Base-by-base conservation (phyloP, 805 yeast genomes). In the Candida tammaniensis region DNA sequence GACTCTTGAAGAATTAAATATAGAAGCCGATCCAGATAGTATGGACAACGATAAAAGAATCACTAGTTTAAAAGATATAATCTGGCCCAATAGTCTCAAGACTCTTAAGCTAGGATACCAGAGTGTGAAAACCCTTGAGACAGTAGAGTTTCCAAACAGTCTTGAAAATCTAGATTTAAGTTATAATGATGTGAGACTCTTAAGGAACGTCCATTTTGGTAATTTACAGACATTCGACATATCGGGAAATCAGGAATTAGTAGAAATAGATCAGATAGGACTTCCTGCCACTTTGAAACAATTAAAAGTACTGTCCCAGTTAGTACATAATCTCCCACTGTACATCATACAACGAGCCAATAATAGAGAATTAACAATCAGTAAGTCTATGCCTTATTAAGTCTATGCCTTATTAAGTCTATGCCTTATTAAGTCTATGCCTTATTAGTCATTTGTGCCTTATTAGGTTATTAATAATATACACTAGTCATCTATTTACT, bases 41-140 rank as follows among this genome's bases (percentile, higher is more conserved):
- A 64, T 61, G 17, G 71, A 65, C n/a, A 54, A 57, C 41, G 73
- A 67, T 33, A 68, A 64, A 43, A 59, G 59, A 37, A 52, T 68
- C 21, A 61, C 68, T 2, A 59, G 68, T 4, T 47, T 68, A 27
- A 67, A 66, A 41, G 73, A 68, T 43, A 69, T 66, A 4, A 43
- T 54, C 4, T 55, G 65, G 17, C 72, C 73, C 0, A 53, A 52
- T 9, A 49, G 51, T 36, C 51, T 68, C 24, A 55, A 55, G 27
- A 59, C 61, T 3, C 47, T 68, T 35, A 57, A 58, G 35, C 41
- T 68, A 16, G 69, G 63, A 7, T 64, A 62, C 38, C 72, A 68
- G 39, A 51, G 59, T 22, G 64, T 68, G 24, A 64, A 60, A 38
- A 30, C 56, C 7, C 42, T 68, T 19, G 73, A 68, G 45, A 46